Base-by-base conservation (phyloP, 164 flowering plant genomes). In the Litsea cubeba region DNA sequence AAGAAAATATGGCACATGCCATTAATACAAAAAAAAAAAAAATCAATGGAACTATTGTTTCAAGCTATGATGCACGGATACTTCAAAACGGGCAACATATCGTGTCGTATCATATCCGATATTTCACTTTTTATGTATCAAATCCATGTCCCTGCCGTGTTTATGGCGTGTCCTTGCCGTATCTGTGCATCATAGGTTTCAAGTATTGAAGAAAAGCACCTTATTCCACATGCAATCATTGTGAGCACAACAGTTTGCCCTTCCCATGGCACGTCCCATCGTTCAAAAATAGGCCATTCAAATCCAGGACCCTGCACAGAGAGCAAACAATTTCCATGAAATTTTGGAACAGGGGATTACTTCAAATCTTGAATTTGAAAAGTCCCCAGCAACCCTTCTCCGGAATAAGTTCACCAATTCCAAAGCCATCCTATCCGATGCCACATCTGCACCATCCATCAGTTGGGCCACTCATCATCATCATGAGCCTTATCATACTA, bases 231-330 rank as follows among this genome's bases (percentile, higher is more conserved):
- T 50, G 94, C 95, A 79, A 90, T 71, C 64, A 92, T 88, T 68
- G 92, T 90, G 70, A 95, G 82, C 15, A 88, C 79, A 76, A 87
- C 84, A 10, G 91, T 90, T 77, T 85, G 95, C 98, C 97, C 91
- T 70, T 85, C 83, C 99, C 97, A 93, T 22, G 97, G 99, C 69
- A 93, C 97, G 32, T 91, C 88, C 98, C 97, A 95, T 2, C 96
- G 83, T 81, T 81, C 76, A 46, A 93, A 76, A 58, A 95, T 82
- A 1, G 85, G 84, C 92, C 93, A 90, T 6, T 85, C 83, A 68
- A 72, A 58, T 77, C 71, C 84, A 71, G 51, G 74, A 24, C 79
- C 85, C 97, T 91, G 15, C 75, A 57, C 26, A 64, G 63, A 23
- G 51, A 23, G 57, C 40, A 18, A 69, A 35, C 50, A 26, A 50